Evolutionary conservation across 2,329 filamentous ascomycete genomes (phyloP), one percentile per base, ranked within the genome.

Genomic region (Alternaria triticina): DNA sequence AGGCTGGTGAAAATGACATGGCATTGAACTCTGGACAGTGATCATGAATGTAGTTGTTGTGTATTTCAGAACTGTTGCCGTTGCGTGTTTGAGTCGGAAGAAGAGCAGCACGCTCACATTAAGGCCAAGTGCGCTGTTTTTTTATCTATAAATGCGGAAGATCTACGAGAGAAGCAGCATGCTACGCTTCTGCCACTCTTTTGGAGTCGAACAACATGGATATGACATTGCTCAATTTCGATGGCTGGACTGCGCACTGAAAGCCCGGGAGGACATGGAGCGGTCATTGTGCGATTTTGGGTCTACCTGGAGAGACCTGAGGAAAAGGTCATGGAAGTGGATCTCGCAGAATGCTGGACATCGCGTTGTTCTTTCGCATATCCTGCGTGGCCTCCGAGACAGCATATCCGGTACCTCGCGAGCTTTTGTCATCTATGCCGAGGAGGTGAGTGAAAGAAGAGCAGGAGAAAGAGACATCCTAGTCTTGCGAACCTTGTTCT

Each of bases 161-260:
- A 33, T 33, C 30, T 33, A 15, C 13, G 30, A 33, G 30, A 33
- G 13, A 13, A 33, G 30, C 30, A 33, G 30, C 28, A 30, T 30
- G 12, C 27, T 28, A 11, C 27, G 27, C 27, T 28, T 27, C 25
- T 27, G 25, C 9, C 25, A 27, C 9, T 27, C 25, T 28, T 30
- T 36, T 36, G 33, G n/a, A 40, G 8, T 40, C n/a, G 1, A 40
- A 17, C 36, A 40, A 11, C 36, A 17, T 40, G 36, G 36, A 40
- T 1, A 17, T 40, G 36, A 17, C 36, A 40, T 40, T 40, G 36
- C 36, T 40, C 36, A 3, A 17, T 6, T 40, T 11, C 9, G n/a
- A 40, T 40, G 2, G 8, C 0, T 40, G 5, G 36, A 17, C 1
- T 17, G n/a, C 9, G 15, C 0, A 40, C 33, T 40, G 33, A 1